Conservation (phyloP, 495 filamentous ascomycete genomes). For the Aspergillus conjunctus region DNA sequence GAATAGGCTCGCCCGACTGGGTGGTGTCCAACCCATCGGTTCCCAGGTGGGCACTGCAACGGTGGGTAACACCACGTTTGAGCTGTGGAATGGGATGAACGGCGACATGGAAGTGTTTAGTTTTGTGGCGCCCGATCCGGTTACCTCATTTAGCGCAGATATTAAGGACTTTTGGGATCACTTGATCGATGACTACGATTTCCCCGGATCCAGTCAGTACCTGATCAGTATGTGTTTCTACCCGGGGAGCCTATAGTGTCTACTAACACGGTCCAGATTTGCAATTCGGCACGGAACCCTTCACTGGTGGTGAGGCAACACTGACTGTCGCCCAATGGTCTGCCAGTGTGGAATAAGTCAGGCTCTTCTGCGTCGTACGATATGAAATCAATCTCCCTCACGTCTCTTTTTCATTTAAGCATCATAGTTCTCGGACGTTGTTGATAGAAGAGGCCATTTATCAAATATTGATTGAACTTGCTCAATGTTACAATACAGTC, state of each 20-base stretch:
- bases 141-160: constrained; percentile 39
- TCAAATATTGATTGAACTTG: no score
- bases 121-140: constrained; percentile 40
- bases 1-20: constrained; percentile 39
- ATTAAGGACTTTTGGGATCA: constrained; percentile 50
- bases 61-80: constrained; percentile 38
- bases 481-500: no score
- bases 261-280: constrained; percentile 28
- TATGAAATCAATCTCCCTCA: no score
- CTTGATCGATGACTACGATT: constrained; percentile 37
- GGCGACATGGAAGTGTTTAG: constrained; percentile 47
- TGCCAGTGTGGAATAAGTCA: constrained; percentile 17
- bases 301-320: constrained; percentile 35
- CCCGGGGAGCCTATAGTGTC: background rate
- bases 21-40: constrained; percentile 45
- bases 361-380: no score
- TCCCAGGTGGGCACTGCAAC: constrained; percentile 29
- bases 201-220: constrained; percentile 43
- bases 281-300: constrained; percentile 51
- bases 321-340: constrained; percentile 28
- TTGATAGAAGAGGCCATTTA: no score
- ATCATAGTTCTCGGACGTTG: no score
- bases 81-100: constrained; percentile 42
- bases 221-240: constrained; percentile 43
- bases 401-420: no score